Evolutionary conservation across 768 basidiomycete genomes (phyloP), one percentile per base, ranked within the genome.

Genomic region (Agrocybe praecox): DNA sequence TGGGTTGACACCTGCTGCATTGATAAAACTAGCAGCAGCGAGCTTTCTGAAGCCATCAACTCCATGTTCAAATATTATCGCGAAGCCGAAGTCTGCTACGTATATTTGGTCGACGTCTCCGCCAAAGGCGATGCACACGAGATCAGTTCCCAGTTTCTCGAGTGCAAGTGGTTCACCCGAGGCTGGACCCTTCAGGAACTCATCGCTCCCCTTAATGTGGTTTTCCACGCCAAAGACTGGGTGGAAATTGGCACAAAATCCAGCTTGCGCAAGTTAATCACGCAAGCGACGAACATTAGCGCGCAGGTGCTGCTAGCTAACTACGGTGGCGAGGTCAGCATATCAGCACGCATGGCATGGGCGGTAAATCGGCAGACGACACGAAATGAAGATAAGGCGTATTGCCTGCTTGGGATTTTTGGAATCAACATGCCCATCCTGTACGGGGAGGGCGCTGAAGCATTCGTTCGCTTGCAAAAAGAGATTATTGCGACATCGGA

Each of bases 131-230:
- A 51, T 17, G 42, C 57, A 1, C 34, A 22, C 44, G 40, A 52
- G 17, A n/a, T 26, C 3, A 26, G 23, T 9, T 48, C 32, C 1
- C 53, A 42, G 40, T 48, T 55, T 26, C 33, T 14, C n/a, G 36
- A 40, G 18, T n/a, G 43, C 49, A 29, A 22, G 11, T 59, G 58
- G 58, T 59, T 59, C 19, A 52, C 46, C 14, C 33, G 58, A 24
- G 53, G 54, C 0, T 55, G 58, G 58, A 59, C 58, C 12, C 18
- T 59, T 14, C 58, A 59, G 19, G 58, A 59, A 46, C 40, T 59
- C 18, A 24, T 59, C 18, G 54, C 58, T 15, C 58, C 58, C 3
- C 12, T 42, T 10, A 52, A 9, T 7, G 36, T 59, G 18, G 40
- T 55, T 10, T 55, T 59, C 24, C 52, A 52, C 34, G 40, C 50